Conservation (phyloP, 2,329 filamentous ascomycete species). For the Chrysoporthe puriensis region DNA sequence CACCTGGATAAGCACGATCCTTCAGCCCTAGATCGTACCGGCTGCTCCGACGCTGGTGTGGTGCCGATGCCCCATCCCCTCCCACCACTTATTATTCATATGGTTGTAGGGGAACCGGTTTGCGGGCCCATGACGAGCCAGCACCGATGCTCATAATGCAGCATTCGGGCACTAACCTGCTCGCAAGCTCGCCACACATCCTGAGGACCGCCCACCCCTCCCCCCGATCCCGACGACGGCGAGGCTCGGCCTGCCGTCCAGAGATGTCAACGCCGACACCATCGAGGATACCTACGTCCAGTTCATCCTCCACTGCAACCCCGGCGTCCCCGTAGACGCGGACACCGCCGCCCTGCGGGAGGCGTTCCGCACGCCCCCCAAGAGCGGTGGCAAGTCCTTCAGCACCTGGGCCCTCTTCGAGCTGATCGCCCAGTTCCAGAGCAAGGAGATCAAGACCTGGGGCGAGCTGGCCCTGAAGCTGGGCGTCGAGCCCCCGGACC, state of each 20-base stretch:
- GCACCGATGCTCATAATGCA: constrained; percentile 28
- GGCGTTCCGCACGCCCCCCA: constrained; percentile 78
- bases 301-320: constrained; percentile 92
- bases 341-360: constrained; percentile 74
- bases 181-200: constrained; percentile 19
- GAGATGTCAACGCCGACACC: constrained; percentile 67
- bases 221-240: constrained; percentile 5
- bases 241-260: constrained; percentile 59
- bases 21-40: constrained; percentile 10
- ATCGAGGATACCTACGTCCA: constrained; percentile 82
- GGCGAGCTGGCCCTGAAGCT: constrained; percentile 82
- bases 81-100: background rate
- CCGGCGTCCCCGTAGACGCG: constrained; percentile 69
- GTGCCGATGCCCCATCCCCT: constrained; percentile 11
- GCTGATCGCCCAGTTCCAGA: constrained; percentile 77
- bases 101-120: constrained; percentile 7
- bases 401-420: constrained; percentile 77
- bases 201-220: constrained; percentile 14
- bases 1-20: constrained; percentile 21
- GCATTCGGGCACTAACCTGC: constrained; percentile 26
- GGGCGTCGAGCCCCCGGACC: constrained; percentile 84
- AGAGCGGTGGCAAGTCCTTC: constrained; percentile 86
- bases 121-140: constrained; percentile 16
- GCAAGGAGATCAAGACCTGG: constrained; percentile 90
- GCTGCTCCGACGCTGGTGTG: constrained; percentile 7